phyloP scores from a whole-genome alignment of 2,329 filamentous ascomycete genomes.

The Endoconidiophora polonica region DNA sequence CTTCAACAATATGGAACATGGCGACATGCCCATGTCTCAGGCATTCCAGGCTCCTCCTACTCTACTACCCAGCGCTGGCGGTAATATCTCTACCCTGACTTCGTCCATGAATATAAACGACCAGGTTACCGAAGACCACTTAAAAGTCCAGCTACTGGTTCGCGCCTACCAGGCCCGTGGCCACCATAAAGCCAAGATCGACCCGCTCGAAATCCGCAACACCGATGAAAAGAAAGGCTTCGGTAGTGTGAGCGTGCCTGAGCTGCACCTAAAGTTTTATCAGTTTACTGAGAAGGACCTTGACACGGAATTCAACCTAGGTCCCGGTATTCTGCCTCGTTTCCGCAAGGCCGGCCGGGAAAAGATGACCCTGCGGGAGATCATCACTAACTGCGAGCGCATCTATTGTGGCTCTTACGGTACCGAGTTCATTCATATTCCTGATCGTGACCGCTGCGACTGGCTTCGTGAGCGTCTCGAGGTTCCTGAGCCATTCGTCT shows the following conservation, averaged over 20 bases:
- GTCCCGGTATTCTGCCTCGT: conserved; percentile 84
- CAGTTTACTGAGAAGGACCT: conserved; percentile 89
- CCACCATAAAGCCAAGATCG: conserved; percentile 96
- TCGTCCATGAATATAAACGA: conserved; percentile 55
- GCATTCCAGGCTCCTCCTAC: conserved; percentile 93
- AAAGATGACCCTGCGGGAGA: conserved; percentile 95
- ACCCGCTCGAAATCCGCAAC: conserved; percentile 84
- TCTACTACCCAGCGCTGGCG: conserved; percentile 66
- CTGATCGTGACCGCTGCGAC: conserved; percentile 92
- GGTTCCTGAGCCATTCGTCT: conserved; percentile 88
- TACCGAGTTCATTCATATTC: conserved; percentile 97
- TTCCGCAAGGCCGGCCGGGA: conserved; percentile 78
- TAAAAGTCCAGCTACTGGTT: conserved; percentile 94
- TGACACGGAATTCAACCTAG: conserved; percentile 78
- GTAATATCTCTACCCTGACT: conserved; percentile 57
- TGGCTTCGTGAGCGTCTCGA: conserved; percentile 94
- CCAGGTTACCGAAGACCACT: conserved; percentile 72
- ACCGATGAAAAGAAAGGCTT: conserved; percentile 56
- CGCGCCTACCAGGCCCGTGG: conserved; percentile 95
- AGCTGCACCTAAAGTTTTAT: conserved; percentile 86
- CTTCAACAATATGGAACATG: conserved; percentile 98
- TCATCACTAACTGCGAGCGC: conserved; percentile 80
- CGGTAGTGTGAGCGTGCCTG: conserved; percentile 75
- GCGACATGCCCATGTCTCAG: conserved; percentile 93
- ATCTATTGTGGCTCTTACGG: conserved; percentile 97